Evolutionary conservation across 2,329 filamentous ascomycete genomes (phyloP), one percentile per base, ranked within the genome.

Genomic region (Colletotrichum brevisporum): DNA sequence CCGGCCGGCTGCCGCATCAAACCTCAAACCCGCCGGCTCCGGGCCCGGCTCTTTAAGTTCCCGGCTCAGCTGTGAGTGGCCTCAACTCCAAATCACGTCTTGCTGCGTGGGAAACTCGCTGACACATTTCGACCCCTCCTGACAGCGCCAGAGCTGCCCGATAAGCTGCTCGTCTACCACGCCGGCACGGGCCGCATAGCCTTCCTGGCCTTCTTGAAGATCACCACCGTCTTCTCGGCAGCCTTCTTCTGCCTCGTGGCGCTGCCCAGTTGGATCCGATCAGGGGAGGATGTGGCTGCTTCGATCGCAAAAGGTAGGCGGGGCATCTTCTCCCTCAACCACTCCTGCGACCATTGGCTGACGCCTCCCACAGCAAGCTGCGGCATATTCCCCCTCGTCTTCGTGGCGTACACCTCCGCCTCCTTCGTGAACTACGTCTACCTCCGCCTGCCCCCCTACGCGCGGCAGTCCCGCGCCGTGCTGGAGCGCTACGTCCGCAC

Each of bases 371-470:
- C 90, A 65, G 80, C 87, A 55, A 75, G 88, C 58, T 89, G 86
- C 70, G 89, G 91, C 73, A 77, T 91, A 45, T 79, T 92, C 9
- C 93, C 93, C 3, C 82, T 94, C 74, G 66, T 89, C 43, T 88
- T 90, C 74, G 84, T 94, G 24, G 83, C 86, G 43, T 91, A 90
- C 77, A 86, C 87, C 54, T 89, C 91, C 2, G 84, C 88, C 0
- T 92, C 93, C 3, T 93, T 92, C 75, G 92, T 95, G 8, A 89
- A 90, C 48, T 90, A 90, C 75, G 85, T 96, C 69, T 89, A 92
- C 78, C 81, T 96, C 57, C 86, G 88, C 24, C 83, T 95, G 2
- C 94, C 94, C 0, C 77, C 83, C 0, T 87, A 86, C 72, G 92
- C 91, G 16, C 88, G 92, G 52, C 79, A 84, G 47, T 92, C 90